Conservation (phyloP, 2,329 filamentous ascomycete species). For the Trichoderma sp. region DNA sequence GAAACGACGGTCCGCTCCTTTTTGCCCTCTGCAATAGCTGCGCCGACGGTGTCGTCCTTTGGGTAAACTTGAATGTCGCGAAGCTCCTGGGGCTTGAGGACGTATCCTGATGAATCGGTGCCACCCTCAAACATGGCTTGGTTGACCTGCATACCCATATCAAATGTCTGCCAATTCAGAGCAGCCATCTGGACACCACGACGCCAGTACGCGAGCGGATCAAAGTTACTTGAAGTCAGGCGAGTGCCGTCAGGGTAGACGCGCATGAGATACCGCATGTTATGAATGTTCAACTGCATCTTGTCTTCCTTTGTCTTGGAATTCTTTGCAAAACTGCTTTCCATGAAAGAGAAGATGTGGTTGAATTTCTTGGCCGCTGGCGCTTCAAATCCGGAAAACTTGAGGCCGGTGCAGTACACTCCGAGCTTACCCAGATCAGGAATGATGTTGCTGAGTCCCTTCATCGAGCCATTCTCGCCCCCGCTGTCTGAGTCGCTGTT, state of each 20-base stretch:
- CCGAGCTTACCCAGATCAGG: constrained; percentile 82
- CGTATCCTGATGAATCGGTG: constrained; percentile 84
- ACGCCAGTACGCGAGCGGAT: constrained; percentile 91
- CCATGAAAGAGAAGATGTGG: constrained; percentile 94
- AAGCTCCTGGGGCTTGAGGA: constrained; percentile 87
- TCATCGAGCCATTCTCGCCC: constrained; percentile 57
- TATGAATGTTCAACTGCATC: constrained; percentile 81
- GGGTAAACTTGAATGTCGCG: constrained; percentile 69
- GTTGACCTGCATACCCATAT: constrained; percentile 93
- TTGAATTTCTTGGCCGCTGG: constrained; percentile 84
- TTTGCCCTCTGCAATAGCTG: constrained; percentile 60
- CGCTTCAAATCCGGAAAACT: constrained; percentile 79
- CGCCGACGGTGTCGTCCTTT: constrained; percentile 50
- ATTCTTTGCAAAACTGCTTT: constrained; percentile 82
- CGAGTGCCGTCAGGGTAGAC: constrained; percentile 87
- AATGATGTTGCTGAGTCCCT: constrained; percentile 81
- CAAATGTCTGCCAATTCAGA: constrained; percentile 97
- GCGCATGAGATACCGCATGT: constrained; percentile 87
- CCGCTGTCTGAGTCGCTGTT: constrained; percentile 81
- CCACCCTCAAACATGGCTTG: constrained; percentile 96
- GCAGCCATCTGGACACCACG: constrained; percentile 97
- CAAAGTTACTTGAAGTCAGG: constrained; percentile 89
- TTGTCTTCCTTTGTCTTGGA: constrained; percentile 77
- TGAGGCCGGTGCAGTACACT: constrained; percentile 74
- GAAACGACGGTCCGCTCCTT: constrained; percentile 79